Evolutionary conservation across 768 basidiomycete genomes (phyloP), one percentile per base, ranked within the genome.

Genomic region (Floccularia luteovirens): DNA sequence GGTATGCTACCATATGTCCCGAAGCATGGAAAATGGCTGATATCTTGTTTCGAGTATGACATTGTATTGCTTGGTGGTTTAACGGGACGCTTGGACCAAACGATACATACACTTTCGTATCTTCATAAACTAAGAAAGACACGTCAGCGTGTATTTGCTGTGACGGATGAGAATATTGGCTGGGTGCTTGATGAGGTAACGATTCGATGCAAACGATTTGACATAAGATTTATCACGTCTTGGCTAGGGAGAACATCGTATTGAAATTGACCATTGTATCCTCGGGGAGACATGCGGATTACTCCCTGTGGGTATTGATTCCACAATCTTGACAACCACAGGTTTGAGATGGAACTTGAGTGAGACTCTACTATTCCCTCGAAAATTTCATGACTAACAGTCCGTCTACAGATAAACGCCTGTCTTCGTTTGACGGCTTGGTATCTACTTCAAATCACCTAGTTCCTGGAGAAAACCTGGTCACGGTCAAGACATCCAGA

Each of bases 381-480:
- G 37, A 24, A 11, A 14, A 10, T 8, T 7, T 34, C 16, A 14
- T 17, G 8, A 24, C 22, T 14, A 24, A 39, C 46, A 39, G 31
- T 16, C 41, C 11, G 14, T 20, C 27, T 36, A 21, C 57, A 85
- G 82, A 68, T 41, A 68, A 80, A 14, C 58, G 67, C 32, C 60
- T 65, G 46, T 96, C 92, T 0, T 88, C 82, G 0, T 89, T 98
- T 43, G 80, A 85, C 28, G 89, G 89, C 0, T 52, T 90, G 17
- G 59, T 99, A 0, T 98, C 94, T 0, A 96, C 93, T 0, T 97
- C 93, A 0, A 99, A 99, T 52, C 91, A 96, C 48, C 69, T 99
- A 5, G 55, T 90, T 0, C 79, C 81, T 0, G 70, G 70, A 1
- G 72, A 84, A 45, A 62, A 69, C 14, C 55, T 69, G 1, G 84